Conservation (phyloP, 257 asterid species). For the Penstemon newberryi region DNA sequence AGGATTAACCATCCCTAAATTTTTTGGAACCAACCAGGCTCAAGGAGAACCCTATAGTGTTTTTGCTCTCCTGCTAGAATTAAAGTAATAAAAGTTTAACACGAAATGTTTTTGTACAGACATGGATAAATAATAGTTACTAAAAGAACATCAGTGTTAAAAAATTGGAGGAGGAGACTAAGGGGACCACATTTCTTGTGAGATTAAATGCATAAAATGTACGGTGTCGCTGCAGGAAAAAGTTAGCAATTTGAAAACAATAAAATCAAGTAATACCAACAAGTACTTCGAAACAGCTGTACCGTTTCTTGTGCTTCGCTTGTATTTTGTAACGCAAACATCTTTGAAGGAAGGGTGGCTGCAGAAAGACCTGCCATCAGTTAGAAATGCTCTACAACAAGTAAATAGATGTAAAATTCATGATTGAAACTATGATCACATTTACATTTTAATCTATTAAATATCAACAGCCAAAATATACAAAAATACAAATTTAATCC, state of each 20-base stretch:
- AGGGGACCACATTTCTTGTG: not conserved
- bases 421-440: slow-evolving; percentile 14
- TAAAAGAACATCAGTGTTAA: not conserved
- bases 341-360: slow-evolving; percentile 89
- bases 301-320: slow-evolving; percentile 83
- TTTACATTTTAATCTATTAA: not conserved
- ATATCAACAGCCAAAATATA: not conserved
- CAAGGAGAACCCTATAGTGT: not conserved
- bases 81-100: slow-evolving; percentile 11
- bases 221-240: not conserved
- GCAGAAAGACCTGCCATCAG: slow-evolving; percentile 44
- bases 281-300: not conserved
- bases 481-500: not conserved
- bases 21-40: not conserved
- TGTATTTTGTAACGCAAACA: slow-evolving; percentile 80
- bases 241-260: not conserved
- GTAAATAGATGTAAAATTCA: not conserved
- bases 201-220: slow-evolving; percentile 11
- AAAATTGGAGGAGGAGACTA: not conserved
- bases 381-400: slow-evolving; percentile 37
- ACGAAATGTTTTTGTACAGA: slow-evolving; percentile 8
- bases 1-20: no score
- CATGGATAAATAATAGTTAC: slow-evolving; percentile 4
- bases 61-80: not conserved
- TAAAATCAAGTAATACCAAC: not conserved